Base-by-base conservation (phyloP, 2,329 filamentous ascomycete species). In the Colletotrichum euphorbiae region DNA sequence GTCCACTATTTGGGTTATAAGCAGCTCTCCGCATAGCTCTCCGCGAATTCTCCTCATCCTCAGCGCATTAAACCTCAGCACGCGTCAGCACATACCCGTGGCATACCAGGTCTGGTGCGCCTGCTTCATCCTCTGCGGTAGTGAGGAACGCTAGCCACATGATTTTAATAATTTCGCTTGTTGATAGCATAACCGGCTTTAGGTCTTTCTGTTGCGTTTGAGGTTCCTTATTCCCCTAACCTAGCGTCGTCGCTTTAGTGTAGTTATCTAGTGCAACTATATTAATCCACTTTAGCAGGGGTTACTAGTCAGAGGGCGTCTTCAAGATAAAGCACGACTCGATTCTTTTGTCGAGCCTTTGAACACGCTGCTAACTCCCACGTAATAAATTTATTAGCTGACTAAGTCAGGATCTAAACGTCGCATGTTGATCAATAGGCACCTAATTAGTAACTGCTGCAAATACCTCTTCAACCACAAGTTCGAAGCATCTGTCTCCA, bases 151-250 rank as follows among this genome's bases (percentile, higher is more conserved):
- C 45, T 36, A 31, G 58, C 58, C 21, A 61, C 1, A 54, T 13
- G 33, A 52, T 45, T 36, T 61, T 61, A n/a, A 61, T n/a, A n/a
- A n/a, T n/a, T 9, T 61, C 46, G 19, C 58, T 31, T 4, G 38
- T 21, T 8, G 19, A 43, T 8, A 61, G 48, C 15, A 12, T 36
- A 15, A 38, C 19, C 6, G n/a, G 33, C 33, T 50, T 38, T 15
- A 42, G 19, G 2, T 61, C 58, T 13, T 51, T 33, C 46, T 52
- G 36, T 15, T 50, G n/a, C 40, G 19, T 15, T 21, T 61, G 33
- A 61, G 3, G 17, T 50, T 50, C 33, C 28, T 9, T 50, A 19
- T 46, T 43, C 21, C 46, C 46, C 40, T 45, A 13, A 31, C 17
- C 5, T 28, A 17, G 54, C 11, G 17, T 7, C 12, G 19, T 45